Base-by-base conservation (phyloP, 208 protist genomes). In the Trypanosoma platydactyli region DNA sequence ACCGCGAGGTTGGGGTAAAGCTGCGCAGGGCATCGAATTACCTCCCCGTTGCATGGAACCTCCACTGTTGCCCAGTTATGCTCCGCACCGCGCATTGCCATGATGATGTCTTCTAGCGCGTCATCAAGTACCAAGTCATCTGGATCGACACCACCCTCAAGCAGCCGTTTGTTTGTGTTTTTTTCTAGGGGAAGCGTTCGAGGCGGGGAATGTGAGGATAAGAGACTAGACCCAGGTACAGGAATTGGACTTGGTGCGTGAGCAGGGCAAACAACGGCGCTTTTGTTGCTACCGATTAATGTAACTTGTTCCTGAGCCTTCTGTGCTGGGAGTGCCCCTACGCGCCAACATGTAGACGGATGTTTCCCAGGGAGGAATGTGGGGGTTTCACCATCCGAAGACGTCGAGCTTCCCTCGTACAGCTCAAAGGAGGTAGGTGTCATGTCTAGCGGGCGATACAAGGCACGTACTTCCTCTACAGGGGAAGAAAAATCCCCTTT, bases 61-160 rank as follows among this genome's bases (percentile, higher is more conserved):
- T 25, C 42, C 18, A 24, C 42, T 9, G 22, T 7, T 35, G 42
- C 15, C 5, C 5, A 1, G 9, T 15, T 25, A 13, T 50, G 6
- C n/a, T 22, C 44, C n/a, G 13, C 44, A 48, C 13, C 44, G n/a
- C 12, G 6, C 44, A 22, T 24, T 48, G 3, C 44, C 44, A 48
- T 22, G 12, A 16, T 44, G 22, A 15, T 40, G 22, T 48, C 41
- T 53, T 51, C 5, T n/a, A 54, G 38, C 27, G 29, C 20, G 42
- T 73, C 58, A 42, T 73, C 60, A 35, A 68, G 54, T 1, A 57
- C 51, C 20, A 73, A 6, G 61, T 73, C 57, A 16, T 54, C 25
- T 24, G 68, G 68, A 30, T 73, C 53, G 18, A 73, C 68, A 49
- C 60, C 68, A 48, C 52, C 60, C 42, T 61, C 59, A 49, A 65